phyloP scores from a whole-genome alignment of 768 basidiomycete species.

The Hygrocybe coccinea region DNA sequence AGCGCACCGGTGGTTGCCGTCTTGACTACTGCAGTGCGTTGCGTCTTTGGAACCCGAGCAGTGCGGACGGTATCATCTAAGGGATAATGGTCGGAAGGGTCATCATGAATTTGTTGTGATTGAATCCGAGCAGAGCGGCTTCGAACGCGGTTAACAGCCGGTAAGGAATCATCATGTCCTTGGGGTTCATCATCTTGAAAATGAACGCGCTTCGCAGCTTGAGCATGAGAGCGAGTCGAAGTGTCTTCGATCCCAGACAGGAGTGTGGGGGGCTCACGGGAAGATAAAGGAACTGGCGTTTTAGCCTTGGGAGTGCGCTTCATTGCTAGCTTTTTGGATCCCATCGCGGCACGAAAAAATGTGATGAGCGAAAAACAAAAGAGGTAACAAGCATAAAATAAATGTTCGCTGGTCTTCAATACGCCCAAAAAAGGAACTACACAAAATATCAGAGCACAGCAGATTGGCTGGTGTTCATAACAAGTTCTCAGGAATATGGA shows the following conservation, averaged over 20 bases:
- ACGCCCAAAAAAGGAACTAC: no score
- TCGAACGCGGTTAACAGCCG: background rate
- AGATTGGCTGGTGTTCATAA: no score
- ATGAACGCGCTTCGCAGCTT: background rate
- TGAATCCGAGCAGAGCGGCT: background rate
- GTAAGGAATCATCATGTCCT: background rate
- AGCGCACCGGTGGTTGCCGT: background rate
- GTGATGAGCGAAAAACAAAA: background rate
- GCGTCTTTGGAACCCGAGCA: background rate
- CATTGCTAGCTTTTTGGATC: background rate
- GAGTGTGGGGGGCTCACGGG: background rate
- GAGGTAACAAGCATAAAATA: background rate
- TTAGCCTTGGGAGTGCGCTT: background rate
- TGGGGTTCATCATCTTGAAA: background rate
- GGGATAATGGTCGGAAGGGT: background rate
- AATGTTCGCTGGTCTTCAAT: no score
- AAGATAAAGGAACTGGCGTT: background rate
- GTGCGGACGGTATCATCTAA: background rate
- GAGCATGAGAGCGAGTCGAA: slow-evolving; percentile 20
- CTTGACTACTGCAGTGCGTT: background rate
- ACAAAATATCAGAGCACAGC: no score
- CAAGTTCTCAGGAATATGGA: no score
- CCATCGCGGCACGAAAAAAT: background rate
- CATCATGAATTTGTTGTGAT: background rate
- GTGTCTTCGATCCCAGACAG: slow-evolving; percentile 22